A percentile compares a stretch with the other conserved stretches of the same genome.
These are phyloP conservation scores for Alloascoidea hylecoeti DNA, from an alignment of 805 yeast species.

Conservation along the genomic window DNA sequence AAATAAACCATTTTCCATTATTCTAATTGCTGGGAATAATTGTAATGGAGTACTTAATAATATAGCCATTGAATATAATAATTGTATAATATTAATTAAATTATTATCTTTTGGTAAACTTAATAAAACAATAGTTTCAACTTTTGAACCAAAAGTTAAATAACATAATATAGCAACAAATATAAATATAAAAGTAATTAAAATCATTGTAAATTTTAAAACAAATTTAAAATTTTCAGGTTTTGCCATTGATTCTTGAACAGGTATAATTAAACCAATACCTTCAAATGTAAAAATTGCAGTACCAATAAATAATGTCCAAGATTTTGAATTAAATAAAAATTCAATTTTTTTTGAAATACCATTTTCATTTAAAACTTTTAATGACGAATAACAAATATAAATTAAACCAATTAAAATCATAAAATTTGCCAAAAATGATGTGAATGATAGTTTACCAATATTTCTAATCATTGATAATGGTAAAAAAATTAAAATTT, in stretches of 20 bases:
- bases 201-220: slow-evolving; percentile 57
- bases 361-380: slow-evolving; percentile 41
- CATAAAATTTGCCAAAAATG: slow-evolving; percentile 76
- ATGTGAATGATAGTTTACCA: slow-evolving; percentile 79
- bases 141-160: slow-evolving; percentile 72
- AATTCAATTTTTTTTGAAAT: slow-evolving; percentile 40
- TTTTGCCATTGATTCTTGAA: slow-evolving; percentile 81
- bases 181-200: slow-evolving; percentile 68
- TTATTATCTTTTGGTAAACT: slow-evolving; percentile 66
- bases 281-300: slow-evolving; percentile 97
- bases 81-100: slow-evolving; percentile 57
- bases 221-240: slow-evolving; percentile 66
- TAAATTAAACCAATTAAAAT: slow-evolving; percentile 73
- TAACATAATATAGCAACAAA: slow-evolving; percentile 72
- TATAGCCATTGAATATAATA: slow-evolving; percentile 79
- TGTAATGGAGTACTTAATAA: slow-evolving; percentile 84
- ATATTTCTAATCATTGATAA: slow-evolving; percentile 78
- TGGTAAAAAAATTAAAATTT: slow-evolving; percentile 65
- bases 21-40: slow-evolving; percentile 88
- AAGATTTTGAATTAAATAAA: slow-evolving; percentile 50
- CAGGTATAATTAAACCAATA: slow-evolving; percentile 84
- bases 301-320: slow-evolving; percentile 91
- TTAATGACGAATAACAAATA: slow-evolving; percentile 63
- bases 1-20: slow-evolving; percentile 65
- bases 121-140: slow-evolving; percentile 76